Evolutionary conservation across 192 early-diverging fungal genomes (phyloP).

Genomic region (Backusella mclennaniae): DNA sequence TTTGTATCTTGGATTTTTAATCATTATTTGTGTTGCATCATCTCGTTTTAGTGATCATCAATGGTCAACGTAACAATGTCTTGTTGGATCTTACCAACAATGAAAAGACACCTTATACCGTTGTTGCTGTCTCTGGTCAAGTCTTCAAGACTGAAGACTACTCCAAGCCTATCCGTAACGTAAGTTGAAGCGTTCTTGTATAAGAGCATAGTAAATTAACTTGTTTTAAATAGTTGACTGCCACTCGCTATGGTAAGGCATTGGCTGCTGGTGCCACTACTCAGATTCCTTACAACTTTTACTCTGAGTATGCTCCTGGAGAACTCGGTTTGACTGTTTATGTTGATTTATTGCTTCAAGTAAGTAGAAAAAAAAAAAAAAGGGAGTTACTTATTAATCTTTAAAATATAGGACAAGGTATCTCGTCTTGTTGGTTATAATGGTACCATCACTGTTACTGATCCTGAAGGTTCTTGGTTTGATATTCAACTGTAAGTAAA

Average conservation of each 20-base stretch:
- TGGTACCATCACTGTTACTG: slow-evolving; percentile 42
- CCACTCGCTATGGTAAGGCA: slow-evolving; percentile 31
- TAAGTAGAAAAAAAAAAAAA: slow-evolving; percentile 18
- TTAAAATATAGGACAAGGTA: slow-evolving; percentile 28
- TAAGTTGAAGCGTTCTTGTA: slow-evolving; percentile 20
- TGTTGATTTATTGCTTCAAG: slow-evolving; percentile 42
- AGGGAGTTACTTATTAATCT: not conserved
- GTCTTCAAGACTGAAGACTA: slow-evolving; percentile 33
- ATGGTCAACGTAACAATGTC: slow-evolving; percentile 43
- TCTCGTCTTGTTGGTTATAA: slow-evolving; percentile 46
- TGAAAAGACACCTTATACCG: slow-evolving; percentile 27
- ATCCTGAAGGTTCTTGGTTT: slow-evolving; percentile 50
- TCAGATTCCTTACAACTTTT: slow-evolving; percentile 45
- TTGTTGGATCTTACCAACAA: slow-evolving; percentile 40
- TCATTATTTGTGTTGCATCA: not conserved
- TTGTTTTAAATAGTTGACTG: slow-evolving; percentile 24
- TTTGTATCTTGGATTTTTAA: not conserved
- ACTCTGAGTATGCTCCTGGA: slow-evolving; percentile 44
- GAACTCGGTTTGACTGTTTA: slow-evolving; percentile 43
- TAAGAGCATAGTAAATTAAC: not conserved
- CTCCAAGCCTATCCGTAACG: slow-evolving; percentile 35
- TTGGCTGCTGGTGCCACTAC: slow-evolving; percentile 33
- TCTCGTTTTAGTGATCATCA: slow-evolving; percentile 37
- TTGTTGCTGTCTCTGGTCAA: slow-evolving; percentile 30
- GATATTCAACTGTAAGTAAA: slow-evolving; percentile 55